Percentiles rank a stretch among this genome's conserved stretches.
Conservation (phyloP, 140 eudicot species). For the Stevia rebaudiana region DNA sequence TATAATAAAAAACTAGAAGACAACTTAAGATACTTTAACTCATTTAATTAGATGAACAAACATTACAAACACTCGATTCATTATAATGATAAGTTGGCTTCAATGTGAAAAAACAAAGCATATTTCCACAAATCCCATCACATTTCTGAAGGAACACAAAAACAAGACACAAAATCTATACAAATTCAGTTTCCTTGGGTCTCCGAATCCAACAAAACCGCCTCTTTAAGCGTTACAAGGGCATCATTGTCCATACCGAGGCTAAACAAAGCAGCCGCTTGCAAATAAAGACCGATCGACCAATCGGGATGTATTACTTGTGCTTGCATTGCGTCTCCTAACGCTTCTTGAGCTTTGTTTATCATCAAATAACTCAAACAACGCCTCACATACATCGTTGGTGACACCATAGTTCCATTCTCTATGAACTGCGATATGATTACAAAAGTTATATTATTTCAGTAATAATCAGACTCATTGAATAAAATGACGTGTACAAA, state of each 20-base stretch:
- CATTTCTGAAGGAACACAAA: slow-evolving; percentile 19
- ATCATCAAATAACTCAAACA: slow-evolving; percentile 70
- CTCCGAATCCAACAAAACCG: slow-evolving; percentile 57
- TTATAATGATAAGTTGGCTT: slow-evolving; percentile 8
- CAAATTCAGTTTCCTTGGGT: slow-evolving; percentile 34
- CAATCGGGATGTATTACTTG: slow-evolving; percentile 58
- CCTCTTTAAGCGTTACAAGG: slow-evolving; percentile 75
- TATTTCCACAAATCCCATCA: slow-evolving; percentile 23
- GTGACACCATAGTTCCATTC: slow-evolving; percentile 81
- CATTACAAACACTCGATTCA: slow-evolving; percentile 22
- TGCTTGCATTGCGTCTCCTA: slow-evolving; percentile 84
- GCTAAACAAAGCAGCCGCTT: slow-evolving; percentile 70
- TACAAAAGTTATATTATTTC: background rate
- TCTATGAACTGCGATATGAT: slow-evolving; percentile 51
- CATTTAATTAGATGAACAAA: slow-evolving; percentile 19
- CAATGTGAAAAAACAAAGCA: slow-evolving; percentile 23
- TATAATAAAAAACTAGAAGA: background rate
- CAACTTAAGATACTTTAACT: background rate
- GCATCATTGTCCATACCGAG: slow-evolving; percentile 82
- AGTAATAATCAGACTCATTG: background rate
- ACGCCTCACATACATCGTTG: slow-evolving; percentile 68
- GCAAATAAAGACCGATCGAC: slow-evolving; percentile 76
- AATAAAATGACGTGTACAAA: background rate
- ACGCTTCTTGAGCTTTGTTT: slow-evolving; percentile 74
- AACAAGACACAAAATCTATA: slow-evolving; percentile 18